Conservation (phyloP, 305 asterid species). For the Rubia peregrina region DNA sequence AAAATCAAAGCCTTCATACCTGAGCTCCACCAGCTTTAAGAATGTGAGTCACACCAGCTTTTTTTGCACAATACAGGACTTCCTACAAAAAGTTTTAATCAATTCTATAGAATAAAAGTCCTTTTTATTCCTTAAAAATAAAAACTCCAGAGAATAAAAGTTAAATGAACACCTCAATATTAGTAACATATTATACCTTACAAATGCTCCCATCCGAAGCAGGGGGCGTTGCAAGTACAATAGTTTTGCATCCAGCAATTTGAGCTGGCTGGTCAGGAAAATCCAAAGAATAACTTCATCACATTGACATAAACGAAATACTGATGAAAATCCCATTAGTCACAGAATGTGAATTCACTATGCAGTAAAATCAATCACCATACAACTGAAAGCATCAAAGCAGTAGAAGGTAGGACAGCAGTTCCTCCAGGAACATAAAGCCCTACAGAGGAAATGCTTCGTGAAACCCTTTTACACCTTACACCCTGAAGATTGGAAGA, state of each 20-base stretch:
- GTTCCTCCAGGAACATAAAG: constrained; percentile 99
- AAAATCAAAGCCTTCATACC: constrained; percentile 32
- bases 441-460: constrained; percentile 87
- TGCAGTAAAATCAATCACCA: constrained; percentile 29
- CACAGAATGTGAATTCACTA: constrained; percentile 9
- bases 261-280: constrained; percentile 78
- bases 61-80: constrained; percentile 90
- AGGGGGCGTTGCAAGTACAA: constrained; percentile 94
- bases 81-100: constrained; percentile 38
- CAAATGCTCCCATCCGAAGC: constrained; percentile 76
- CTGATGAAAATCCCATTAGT: neutral
- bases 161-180: constrained; percentile 16
- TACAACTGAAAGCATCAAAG: constrained; percentile 97
- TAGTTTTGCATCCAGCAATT: constrained; percentile 92
- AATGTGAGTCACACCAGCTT: constrained; percentile 93
- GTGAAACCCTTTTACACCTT: constrained; percentile 87
- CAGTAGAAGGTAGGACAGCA: constrained; percentile 97
- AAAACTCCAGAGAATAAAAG: no score
- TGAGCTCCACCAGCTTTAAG: constrained; percentile 99
- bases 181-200: constrained; percentile 41
- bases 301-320: neutral
- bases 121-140: no score
- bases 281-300: constrained; percentile 13
- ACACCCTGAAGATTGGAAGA: constrained; percentile 60
- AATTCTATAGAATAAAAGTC: neutral